phyloP scores from a whole-genome alignment of 805 yeast genomes.

The Pichia exigua region DNA sequence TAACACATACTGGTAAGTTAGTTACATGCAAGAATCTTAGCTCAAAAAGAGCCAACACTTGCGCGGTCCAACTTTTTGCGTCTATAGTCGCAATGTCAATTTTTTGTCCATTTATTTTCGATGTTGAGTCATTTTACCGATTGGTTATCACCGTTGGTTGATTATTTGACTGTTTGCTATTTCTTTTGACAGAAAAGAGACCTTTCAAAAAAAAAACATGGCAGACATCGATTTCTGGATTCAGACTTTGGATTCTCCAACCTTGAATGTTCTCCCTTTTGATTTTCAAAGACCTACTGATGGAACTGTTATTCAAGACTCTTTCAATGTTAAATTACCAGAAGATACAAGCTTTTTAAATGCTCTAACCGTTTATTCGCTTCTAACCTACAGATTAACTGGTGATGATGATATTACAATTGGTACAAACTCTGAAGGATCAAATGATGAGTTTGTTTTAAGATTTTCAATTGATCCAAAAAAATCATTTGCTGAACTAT shows the following conservation, averaged over 20 bases:
- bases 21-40: not conserved
- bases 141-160: no score
- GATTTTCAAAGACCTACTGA: constrained; percentile 76
- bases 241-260: constrained; percentile 61
- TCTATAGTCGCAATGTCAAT: not conserved
- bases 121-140: not conserved
- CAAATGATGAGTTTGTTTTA: constrained; percentile 46
- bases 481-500: constrained; percentile 46
- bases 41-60: not conserved
- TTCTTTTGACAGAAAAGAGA: not conserved
- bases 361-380: constrained; percentile 60
- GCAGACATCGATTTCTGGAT: constrained; percentile 47
- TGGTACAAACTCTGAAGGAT: constrained; percentile 57
- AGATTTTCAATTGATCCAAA: constrained; percentile 52
- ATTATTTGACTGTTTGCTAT: no score
- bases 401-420: constrained; percentile 94
- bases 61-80: not conserved
- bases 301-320: constrained; percentile 60
- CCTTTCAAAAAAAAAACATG: not conserved
- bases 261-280: constrained; percentile 80
- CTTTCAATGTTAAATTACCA: constrained; percentile 12
- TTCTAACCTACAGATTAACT: constrained; percentile 68
- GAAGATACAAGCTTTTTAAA: constrained; percentile 33
- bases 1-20: not conserved
- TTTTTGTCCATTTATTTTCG: not conserved